Evolutionary conservation across 345 rosid genomes (phyloP), one percentile per base, ranked within the genome.

Genomic region (Lepidium sativum): DNA sequence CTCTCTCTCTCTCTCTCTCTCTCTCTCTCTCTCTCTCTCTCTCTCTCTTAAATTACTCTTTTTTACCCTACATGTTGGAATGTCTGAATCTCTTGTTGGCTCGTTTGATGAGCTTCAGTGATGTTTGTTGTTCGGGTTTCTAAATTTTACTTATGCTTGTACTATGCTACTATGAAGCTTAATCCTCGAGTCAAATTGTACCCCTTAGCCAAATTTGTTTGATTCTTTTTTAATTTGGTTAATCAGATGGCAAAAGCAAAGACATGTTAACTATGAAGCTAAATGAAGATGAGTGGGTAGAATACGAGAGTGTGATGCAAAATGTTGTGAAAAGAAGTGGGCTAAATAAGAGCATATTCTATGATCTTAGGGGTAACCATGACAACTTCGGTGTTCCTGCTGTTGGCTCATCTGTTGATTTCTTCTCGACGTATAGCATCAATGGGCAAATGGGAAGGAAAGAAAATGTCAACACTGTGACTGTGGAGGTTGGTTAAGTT

Each of bases 321-420:
- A 87, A 86, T 63, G 89, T 88, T 60, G 75, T 82, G 42, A 72
- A 62, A 23, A 79, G 70, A 72, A 90, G 95, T 64, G 86, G 89
- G 39, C 82, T 88, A 12, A 78, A 88, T 57, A 83, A 82, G 83
- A 71, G 76, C 71, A 57, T 88, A 42, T 87, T 90, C 79, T 94
- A 83, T 72, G 97, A 94, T 82, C 80, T 94, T 55, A 84, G 96
- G 67, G 99, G 99, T 69, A 94, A 94, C 65, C 99, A 94, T 60
- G 97, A 94, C 60, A 84, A 72, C 79, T 94, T 94, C 70, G 99
- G 99, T 35, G 92, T 94, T 34, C 90, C 94, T 5, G 44, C 50
- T 38, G 54, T 77, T 41, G 88, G 86, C 45, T 84, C 83, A 29
- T 70, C 86, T 2, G 64, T 78, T 70, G 99, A 94, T 83, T 94